Conservation (phyloP, 331 rosid genomes). For the Saraca asoca region DNA sequence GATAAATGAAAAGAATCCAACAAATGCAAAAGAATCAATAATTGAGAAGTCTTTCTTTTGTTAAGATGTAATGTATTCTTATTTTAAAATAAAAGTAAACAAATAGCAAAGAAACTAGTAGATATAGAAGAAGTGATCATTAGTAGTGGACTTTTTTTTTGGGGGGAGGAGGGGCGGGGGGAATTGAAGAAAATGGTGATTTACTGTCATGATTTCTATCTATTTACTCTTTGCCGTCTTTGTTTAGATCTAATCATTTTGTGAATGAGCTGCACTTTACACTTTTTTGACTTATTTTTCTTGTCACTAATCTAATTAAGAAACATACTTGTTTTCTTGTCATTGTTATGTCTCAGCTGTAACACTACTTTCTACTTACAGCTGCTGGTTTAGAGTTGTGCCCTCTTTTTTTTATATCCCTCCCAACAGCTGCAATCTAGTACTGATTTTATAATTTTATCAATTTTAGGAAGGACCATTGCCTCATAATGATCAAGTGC, state of each 20-base stretch:
- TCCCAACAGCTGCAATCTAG: neutral
- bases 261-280: neutral
- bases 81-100: no score
- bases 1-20: no score
- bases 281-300: conserved; percentile 5
- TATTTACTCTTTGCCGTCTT: conserved; percentile 8
- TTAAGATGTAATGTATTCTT: no score
- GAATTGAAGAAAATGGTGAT: no score
- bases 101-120: no score
- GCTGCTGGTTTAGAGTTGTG: conserved; percentile 1
- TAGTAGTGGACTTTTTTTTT: no score
- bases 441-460: conserved; percentile 14
- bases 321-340: conserved; percentile 13
- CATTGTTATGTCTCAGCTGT: conserved; percentile 1
- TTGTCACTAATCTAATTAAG: neutral
- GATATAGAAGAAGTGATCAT: no score
- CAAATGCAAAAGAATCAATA: no score
- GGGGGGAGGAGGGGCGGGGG: no score
- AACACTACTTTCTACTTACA: conserved; percentile 6
- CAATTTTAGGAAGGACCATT: conserved; percentile 72
- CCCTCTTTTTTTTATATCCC: conserved; percentile 9
- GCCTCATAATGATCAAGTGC: conserved; percentile 62
- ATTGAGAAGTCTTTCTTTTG: no score
- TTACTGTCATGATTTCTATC: neutral
- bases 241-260: conserved; percentile 10